A percentile compares a stretch with the other conserved stretches of the same genome.
phyloP scores from a whole-genome alignment of 352 stramenopile species.

The Phytophthora macrochlamydospora region DNA sequence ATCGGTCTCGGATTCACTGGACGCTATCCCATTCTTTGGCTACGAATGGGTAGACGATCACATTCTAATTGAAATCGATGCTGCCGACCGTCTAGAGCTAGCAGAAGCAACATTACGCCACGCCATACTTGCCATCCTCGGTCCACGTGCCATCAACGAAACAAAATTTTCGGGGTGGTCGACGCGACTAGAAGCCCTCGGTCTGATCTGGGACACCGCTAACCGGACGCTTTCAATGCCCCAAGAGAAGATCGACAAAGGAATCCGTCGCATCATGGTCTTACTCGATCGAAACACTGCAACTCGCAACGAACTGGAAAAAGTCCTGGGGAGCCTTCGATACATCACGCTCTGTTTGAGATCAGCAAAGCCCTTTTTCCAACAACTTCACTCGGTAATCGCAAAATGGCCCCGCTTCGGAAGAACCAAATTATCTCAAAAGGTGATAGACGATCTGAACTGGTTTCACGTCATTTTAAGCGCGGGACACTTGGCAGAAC shows the following conservation, averaged over 20 bases:
- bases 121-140: slow-evolving; percentile 18
- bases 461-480: not conserved
- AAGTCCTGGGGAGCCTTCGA: slow-evolving; percentile 21
- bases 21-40: slow-evolving; percentile 6
- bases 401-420: not conserved
- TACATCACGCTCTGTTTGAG: slow-evolving; percentile 19
- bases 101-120: slow-evolving; percentile 1
- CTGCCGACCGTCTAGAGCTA: slow-evolving; percentile 7
- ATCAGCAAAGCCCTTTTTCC: not conserved
- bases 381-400: not conserved
- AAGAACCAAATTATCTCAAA: not conserved
- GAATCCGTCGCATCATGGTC: not conserved
- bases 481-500: not conserved
- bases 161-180: slow-evolving; percentile 20
- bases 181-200: slow-evolving; percentile 4
- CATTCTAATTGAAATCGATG: slow-evolving; percentile 15
- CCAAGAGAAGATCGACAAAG: not conserved
- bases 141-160: slow-evolving; percentile 22
- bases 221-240: too few relatives aligned
- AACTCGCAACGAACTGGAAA: not conserved
- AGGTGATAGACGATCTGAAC: not conserved
- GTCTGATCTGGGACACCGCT: slow-evolving; percentile 4
- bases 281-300: not conserved
- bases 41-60: slow-evolving; percentile 38
- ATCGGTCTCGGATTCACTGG: slow-evolving; percentile 3